Conservation (phyloP, 2,329 filamentous ascomycete genomes). For the Fusarium lyarnte region DNA sequence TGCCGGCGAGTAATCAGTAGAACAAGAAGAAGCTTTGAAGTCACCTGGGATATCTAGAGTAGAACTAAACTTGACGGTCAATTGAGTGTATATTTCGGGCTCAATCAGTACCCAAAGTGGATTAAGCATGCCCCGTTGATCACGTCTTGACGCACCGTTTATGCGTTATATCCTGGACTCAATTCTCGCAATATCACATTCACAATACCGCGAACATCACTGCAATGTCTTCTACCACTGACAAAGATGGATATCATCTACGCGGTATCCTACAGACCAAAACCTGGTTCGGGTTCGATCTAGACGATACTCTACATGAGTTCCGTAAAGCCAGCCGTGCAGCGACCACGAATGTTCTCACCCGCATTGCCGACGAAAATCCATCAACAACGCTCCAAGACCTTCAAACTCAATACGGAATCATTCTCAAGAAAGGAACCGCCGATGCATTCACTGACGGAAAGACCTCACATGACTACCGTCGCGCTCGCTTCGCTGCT, state of each 20-base stretch:
- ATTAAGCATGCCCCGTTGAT: not conserved
- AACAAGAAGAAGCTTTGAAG: not conserved
- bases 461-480: conserved; percentile 55
- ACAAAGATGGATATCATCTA: not conserved
- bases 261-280: conserved; percentile 7
- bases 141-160: not conserved
- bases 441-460: conserved; percentile 55
- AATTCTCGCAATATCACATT: not conserved
- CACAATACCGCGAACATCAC: not conserved
- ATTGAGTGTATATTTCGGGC: fast-evolving
- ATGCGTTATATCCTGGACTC: not conserved
- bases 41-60: fast-evolving
- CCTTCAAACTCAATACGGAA: conserved; percentile 43
- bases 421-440: conserved; percentile 49
- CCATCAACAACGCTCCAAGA: not conserved
- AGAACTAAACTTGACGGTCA: fast-evolving
- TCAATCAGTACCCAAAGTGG: not conserved
- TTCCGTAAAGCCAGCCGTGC: conserved; percentile 53
- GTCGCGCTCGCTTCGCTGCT: conserved; percentile 50
- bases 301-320: conserved; percentile 60
- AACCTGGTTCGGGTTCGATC: conserved; percentile 57
- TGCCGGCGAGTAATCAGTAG: not conserved
- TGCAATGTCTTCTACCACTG: not conserved
- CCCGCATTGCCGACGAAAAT: conserved; percentile 35
- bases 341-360: conserved; percentile 49